Percentiles rank a stretch among this genome's conserved stretches.
phyloP scores from a whole-genome alignment of 2,329 filamentous ascomycete species.

The Aspergillus novoparasiticus region DNA sequence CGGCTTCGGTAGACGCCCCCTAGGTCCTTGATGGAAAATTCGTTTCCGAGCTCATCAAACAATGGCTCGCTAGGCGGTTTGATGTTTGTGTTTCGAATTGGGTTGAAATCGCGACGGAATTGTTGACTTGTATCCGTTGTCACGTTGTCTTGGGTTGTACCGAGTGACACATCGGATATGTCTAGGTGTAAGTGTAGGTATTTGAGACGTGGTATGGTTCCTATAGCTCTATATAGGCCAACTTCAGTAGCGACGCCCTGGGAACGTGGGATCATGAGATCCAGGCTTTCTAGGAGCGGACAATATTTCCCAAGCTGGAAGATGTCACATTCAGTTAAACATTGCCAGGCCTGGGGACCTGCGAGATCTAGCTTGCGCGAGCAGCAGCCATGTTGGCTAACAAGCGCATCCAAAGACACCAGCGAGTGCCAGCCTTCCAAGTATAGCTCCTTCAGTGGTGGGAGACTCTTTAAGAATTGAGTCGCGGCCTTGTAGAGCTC shows the following conservation, averaged over 20 bases:
- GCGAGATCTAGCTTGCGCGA: neutral
- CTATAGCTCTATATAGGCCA: neutral
- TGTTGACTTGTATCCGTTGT: neutral
- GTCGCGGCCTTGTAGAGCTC: neutral
- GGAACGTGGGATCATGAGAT: neutral
- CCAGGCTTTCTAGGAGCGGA: neutral
- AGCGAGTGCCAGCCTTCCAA: neutral
- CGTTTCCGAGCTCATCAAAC: neutral
- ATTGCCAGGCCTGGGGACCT: neutral
- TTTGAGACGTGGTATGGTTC: neutral
- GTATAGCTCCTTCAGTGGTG: neutral
- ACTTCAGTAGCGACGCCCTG: neutral
- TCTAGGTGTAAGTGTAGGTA: neutral
- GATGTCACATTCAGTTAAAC: neutral
- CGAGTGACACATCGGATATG: neutral
- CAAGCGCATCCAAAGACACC: neutral
- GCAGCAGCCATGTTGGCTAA: neutral
- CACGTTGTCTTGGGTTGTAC: neutral
- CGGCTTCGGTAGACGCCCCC: neutral
- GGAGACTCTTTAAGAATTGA: neutral
- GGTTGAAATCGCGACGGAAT: neutral
- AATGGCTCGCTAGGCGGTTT: neutral
- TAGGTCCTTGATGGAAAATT: neutral
- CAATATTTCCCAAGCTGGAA: neutral
- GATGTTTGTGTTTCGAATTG: accelerated